Percentiles rank a stretch among this genome's conserved stretches.
These are phyloP conservation scores for Chlorella sp. DNA, from an alignment of 139 green algal genomes.

Conservation along the genomic window DNA sequence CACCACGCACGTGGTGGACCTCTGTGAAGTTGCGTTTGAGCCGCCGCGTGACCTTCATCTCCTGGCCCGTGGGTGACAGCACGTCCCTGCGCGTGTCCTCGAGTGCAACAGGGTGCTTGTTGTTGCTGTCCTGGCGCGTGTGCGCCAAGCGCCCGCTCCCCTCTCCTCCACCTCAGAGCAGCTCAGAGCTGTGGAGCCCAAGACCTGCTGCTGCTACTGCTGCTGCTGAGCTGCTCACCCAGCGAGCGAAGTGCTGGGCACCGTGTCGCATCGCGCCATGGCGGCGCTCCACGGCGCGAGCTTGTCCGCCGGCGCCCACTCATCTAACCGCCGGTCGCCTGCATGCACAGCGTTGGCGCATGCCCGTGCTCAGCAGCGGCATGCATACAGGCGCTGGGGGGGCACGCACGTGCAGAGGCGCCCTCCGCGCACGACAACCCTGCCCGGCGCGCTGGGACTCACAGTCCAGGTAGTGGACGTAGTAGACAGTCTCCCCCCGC, in stretches of 20 bases:
- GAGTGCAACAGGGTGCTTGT: neutral
- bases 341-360: neutral
- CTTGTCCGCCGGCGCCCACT: conserved; percentile 70
- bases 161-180: neutral
- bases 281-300: conserved; percentile 10
- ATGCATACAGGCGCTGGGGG: neutral
- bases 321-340: conserved; percentile 82
- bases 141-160: neutral
- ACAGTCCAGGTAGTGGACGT: conserved; percentile 89
- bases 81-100: conserved; percentile 42
- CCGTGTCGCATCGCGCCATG: neutral
- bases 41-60: conserved; percentile 75
- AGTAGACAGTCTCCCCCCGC: conserved; percentile 45
- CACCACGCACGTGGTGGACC: conserved; percentile 51
- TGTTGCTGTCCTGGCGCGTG: neutral
- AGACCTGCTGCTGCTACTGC: too few species aligned
- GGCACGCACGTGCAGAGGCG: neutral
- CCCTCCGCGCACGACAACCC: too few species aligned
- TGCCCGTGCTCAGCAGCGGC: neutral
- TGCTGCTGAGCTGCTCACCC: too few species aligned
- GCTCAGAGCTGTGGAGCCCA: too few species aligned
- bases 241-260: neutral
- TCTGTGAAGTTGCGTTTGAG: conserved; percentile 77
- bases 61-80: conserved; percentile 23
- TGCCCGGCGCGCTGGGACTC: too few species aligned